Evolutionary conservation across 73 alveolate species (phyloP).

Genomic region (Stentor coeruleus): DNA sequence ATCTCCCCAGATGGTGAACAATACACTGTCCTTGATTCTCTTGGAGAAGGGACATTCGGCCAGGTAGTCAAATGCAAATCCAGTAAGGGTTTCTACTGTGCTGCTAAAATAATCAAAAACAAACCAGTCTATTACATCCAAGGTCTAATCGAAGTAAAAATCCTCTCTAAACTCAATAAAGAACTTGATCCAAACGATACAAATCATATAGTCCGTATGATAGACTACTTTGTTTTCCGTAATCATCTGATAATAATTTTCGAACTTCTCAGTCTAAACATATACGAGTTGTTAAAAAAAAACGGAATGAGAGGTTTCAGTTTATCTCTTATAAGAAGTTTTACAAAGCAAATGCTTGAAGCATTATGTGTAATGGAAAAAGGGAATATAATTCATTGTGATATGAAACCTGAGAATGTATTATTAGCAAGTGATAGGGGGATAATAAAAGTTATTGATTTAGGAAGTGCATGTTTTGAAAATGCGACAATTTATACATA

Average conservation of each 20-base stretch:
- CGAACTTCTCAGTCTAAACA: constrained; percentile 57
- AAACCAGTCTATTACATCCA: constrained; percentile 37
- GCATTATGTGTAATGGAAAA: constrained; percentile 21
- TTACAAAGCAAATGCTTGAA: constrained; percentile 56
- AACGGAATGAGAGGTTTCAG: constrained; percentile 72
- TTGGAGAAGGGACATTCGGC: constrained; percentile 62
- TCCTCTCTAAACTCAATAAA: constrained; percentile 40
- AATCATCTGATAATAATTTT: constrained; percentile 53
- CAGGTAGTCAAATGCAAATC: constrained; percentile 46
- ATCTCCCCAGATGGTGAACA: constrained; percentile 44
- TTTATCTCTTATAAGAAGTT: constrained; percentile 60
- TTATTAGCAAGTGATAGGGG: background rate
- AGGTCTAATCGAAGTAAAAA: constrained; percentile 50
- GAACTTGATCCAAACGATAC: constrained; percentile 34
- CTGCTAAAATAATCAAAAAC: constrained; percentile 56
- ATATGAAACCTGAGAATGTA: constrained; percentile 33
- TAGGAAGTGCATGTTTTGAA: constrained; percentile 66
- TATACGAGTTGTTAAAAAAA: constrained; percentile 71
- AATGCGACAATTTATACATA: constrained; percentile 49
- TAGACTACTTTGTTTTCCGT: constrained; percentile 43
- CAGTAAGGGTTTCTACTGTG: constrained; percentile 28
- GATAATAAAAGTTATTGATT: constrained; percentile 48
- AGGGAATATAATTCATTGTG: constrained; percentile 30
- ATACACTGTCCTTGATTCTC: constrained; percentile 37
- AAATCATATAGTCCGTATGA: constrained; percentile 41